Evolutionary conservation across 805 yeast genomes (phyloP).

Genomic region (Yarrowia osloensis): DNA sequence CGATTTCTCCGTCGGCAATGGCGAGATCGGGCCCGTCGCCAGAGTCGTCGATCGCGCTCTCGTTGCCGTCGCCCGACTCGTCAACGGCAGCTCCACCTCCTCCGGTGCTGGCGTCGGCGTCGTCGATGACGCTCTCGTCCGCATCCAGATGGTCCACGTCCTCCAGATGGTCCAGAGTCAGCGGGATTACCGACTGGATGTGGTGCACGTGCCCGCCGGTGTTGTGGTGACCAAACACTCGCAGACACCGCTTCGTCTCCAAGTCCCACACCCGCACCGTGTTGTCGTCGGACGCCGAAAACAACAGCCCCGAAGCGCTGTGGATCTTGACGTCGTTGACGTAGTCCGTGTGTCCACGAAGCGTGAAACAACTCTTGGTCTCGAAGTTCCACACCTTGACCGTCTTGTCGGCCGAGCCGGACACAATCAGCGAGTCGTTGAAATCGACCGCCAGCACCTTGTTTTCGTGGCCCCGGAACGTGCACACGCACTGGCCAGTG

Average conservation of each 20-base stretch:
- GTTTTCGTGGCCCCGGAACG: conserved; percentile 89
- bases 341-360: conserved; percentile 91
- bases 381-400: conserved; percentile 97
- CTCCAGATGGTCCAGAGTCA: conserved; percentile 50
- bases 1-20: conserved; percentile 4
- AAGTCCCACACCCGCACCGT: conserved; percentile 96
- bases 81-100: neutral
- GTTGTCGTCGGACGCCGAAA: conserved; percentile 87
- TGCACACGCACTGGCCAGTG: conserved; percentile 91
- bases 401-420: conserved; percentile 90
- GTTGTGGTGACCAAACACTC: conserved; percentile 63
- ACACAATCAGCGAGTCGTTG: conserved; percentile 75
- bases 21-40: neutral
- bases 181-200: conserved; percentile 88
- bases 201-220: conserved; percentile 83
- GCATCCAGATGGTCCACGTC: conserved; percentile 32
- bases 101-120: conserved; percentile 6
- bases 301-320: conserved; percentile 71
- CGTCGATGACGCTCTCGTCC: conserved; percentile 28
- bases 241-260: conserved; percentile 71
- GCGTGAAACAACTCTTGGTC: conserved; percentile 84
- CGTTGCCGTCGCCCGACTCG: neutral
- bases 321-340: conserved; percentile 89
- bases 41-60: conserved; percentile 1
- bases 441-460: conserved; percentile 85